Conservation (phyloP, 352 stramenopile species). For the Pilasporangium apinafurcum region DNA sequence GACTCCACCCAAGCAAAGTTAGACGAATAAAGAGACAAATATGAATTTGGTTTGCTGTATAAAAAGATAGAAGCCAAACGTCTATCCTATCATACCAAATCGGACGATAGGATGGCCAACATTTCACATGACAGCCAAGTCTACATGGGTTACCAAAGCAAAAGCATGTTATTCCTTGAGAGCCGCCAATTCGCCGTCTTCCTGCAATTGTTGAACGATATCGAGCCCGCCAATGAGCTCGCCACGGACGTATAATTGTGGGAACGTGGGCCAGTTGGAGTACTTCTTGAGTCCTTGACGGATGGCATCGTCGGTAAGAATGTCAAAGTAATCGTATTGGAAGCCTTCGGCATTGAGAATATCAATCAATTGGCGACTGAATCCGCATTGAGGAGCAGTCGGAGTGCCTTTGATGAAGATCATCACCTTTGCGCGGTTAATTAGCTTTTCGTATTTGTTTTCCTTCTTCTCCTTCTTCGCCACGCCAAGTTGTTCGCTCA, state of each 20-base stretch:
- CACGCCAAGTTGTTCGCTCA: conserved; percentile 88
- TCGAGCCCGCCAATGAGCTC: conserved; percentile 97
- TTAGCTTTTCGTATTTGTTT: conserved; percentile 86
- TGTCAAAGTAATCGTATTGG: conserved; percentile 96
- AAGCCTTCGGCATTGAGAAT: conserved; percentile 89
- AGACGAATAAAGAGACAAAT: neutral
- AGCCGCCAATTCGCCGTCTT: conserved; percentile 76
- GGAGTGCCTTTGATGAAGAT: conserved; percentile 98
- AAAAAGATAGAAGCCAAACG: no score
- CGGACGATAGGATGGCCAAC: no score
- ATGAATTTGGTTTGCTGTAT: no score
- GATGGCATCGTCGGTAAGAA: conserved; percentile 95
- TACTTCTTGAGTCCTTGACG: conserved; percentile 96
- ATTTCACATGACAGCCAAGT: no score
- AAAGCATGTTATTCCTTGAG: conserved; percentile 56
- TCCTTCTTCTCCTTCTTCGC: conserved; percentile 80
- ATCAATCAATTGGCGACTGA: conserved; percentile 93
- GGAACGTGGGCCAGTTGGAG: conserved; percentile 98
- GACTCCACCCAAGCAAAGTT: no score
- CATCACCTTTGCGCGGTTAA: conserved; percentile 91
- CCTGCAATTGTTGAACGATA: conserved; percentile 95
- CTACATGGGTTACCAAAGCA: neutral
- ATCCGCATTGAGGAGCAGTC: conserved; percentile 92
- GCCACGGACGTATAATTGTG: conserved; percentile 96
- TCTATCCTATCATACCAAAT: no score